phyloP scores from a whole-genome alignment of 2,329 filamentous ascomycete species.

The Macroventuria anomochaeta region DNA sequence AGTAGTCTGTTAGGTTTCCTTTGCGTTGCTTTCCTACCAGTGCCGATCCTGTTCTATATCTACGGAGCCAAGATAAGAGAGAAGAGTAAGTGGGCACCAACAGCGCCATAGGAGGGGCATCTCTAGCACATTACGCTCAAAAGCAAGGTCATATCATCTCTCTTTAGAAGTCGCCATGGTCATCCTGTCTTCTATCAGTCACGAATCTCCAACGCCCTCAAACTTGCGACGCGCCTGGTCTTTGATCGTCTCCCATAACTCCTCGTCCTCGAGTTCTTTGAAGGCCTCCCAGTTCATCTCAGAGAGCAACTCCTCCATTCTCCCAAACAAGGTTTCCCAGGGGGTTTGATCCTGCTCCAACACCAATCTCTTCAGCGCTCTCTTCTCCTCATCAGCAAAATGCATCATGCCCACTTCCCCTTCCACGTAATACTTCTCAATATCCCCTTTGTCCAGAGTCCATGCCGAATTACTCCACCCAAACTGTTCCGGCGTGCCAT shows the following conservation, averaged over 20 bases:
- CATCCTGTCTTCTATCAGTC: neutral
- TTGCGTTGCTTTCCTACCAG: conserved; percentile 42
- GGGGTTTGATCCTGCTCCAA: neutral
- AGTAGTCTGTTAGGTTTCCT: conserved; percentile 43
- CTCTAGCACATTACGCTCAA: neutral
- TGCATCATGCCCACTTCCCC: neutral
- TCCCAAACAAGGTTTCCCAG: neutral
- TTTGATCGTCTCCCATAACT: conserved; percentile 1
- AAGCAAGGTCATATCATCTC: neutral
- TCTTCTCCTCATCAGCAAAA: neutral
- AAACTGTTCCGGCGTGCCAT: conserved; percentile 16
- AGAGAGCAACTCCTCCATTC: conserved; percentile 1
- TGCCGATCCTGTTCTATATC: conserved; percentile 46
- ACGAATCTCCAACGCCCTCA: neutral
- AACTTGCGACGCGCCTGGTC: conserved; percentile 7
- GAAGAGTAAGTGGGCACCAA: conserved; percentile 44
- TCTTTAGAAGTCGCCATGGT: neutral
- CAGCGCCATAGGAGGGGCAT: conserved; percentile 1
- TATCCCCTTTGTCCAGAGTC: conserved; percentile 1
- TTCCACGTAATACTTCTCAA: neutral
- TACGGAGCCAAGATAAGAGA: conserved; percentile 43
- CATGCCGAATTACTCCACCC: conserved; percentile 10
- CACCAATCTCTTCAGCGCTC: neutral
- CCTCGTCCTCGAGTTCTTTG: neutral
- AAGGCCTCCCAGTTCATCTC: conserved; percentile 15